These are phyloP conservation scores for Tuber umbilicatum DNA, from an alignment of 495 filamentous ascomycete species.

Conservation along the genomic window DNA sequence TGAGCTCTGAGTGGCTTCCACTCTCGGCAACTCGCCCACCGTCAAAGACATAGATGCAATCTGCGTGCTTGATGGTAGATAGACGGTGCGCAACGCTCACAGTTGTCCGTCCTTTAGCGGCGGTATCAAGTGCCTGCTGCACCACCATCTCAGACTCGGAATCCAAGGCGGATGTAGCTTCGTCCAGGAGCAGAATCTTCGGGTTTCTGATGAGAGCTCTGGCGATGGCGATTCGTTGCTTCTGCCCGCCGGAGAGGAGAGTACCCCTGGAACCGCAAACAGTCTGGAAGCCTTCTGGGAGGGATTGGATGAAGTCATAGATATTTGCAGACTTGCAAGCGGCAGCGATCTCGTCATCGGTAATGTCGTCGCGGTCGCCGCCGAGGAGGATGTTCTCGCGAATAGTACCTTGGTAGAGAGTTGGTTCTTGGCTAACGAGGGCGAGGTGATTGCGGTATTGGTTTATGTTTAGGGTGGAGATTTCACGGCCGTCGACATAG, in stretches of 20 bases:
- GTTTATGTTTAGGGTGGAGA: slow-evolving; percentile 66
- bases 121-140: slow-evolving; percentile 69
- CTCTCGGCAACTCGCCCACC: slow-evolving; percentile 65
- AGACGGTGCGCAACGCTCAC: slow-evolving; percentile 73
- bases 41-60: slow-evolving; percentile 78
- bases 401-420: slow-evolving; percentile 77
- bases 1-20: slow-evolving; percentile 63
- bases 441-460: slow-evolving; percentile 69
- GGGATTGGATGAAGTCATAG: slow-evolving; percentile 71
- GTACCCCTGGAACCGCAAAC: slow-evolving; percentile 69
- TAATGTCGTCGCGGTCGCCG: slow-evolving; percentile 52
- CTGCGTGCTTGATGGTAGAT: slow-evolving; percentile 74
- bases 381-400: slow-evolving; percentile 76
- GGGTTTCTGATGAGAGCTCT: slow-evolving; percentile 66
- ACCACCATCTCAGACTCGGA: slow-evolving; percentile 77
- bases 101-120: slow-evolving; percentile 67
- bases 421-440: slow-evolving; percentile 81
- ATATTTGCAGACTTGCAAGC: slow-evolving; percentile 87
- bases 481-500: slow-evolving; percentile 67
- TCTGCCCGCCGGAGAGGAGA: slow-evolving; percentile 75
- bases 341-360: slow-evolving; percentile 62
- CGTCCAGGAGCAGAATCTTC: slow-evolving; percentile 67
- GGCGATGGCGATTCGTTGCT: slow-evolving; percentile 72
- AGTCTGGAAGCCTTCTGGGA: slow-evolving; percentile 64
- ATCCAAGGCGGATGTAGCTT: slow-evolving; percentile 76